Percentiles rank a stretch among this genome's conserved stretches.
Evolutionary conservation across 2,329 filamentous ascomycete genomes (phyloP).

Genomic region (Westerdykella aurantiaca): DNA sequence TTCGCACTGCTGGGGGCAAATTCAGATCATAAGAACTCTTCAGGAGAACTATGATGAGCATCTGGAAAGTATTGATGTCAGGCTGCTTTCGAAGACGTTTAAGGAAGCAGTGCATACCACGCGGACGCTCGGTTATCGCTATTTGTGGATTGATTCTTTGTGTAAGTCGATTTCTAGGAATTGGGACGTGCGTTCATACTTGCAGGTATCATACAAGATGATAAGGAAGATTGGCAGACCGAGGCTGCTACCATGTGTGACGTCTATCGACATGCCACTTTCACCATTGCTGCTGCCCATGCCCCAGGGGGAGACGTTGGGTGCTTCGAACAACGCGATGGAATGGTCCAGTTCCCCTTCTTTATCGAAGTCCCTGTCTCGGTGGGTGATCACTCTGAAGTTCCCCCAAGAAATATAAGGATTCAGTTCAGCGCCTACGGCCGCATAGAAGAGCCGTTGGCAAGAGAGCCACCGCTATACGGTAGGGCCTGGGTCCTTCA

Average conservation of each 20-base stretch:
- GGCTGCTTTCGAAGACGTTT: conserved; percentile 12
- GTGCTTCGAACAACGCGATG: conserved; percentile 18
- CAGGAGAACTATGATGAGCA: conserved; percentile 11
- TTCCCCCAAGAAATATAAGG: background rate
- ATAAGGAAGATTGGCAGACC: conserved; percentile 16
- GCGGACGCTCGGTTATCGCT: conserved; percentile 11
- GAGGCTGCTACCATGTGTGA: conserved; percentile 22
- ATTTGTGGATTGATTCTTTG: conserved; percentile 17
- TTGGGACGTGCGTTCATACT: background rate
- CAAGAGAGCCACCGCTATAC: conserved; percentile 13
- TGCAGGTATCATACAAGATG: conserved; percentile 18
- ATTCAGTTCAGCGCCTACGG: conserved; percentile 11
- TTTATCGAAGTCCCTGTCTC: conserved; percentile 5
- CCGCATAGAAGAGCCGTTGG: conserved; percentile 7
- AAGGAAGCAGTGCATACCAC: conserved; percentile 12
- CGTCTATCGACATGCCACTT: conserved; percentile 17
- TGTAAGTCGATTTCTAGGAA: conserved; percentile 5
- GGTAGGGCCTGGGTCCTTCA: conserved; percentile 21
- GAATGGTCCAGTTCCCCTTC: conserved; percentile 15
- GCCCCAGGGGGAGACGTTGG: conserved; percentile 15
- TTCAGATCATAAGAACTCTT: conserved; percentile 16
- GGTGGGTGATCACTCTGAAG: no score
- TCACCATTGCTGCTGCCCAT: conserved; percentile 21
- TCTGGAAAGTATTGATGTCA: conserved; percentile 5
- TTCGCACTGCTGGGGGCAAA: conserved; percentile 21